Base-by-base conservation (phyloP, 2,329 filamentous ascomycete genomes). In the Cladophialophora exuberans region DNA sequence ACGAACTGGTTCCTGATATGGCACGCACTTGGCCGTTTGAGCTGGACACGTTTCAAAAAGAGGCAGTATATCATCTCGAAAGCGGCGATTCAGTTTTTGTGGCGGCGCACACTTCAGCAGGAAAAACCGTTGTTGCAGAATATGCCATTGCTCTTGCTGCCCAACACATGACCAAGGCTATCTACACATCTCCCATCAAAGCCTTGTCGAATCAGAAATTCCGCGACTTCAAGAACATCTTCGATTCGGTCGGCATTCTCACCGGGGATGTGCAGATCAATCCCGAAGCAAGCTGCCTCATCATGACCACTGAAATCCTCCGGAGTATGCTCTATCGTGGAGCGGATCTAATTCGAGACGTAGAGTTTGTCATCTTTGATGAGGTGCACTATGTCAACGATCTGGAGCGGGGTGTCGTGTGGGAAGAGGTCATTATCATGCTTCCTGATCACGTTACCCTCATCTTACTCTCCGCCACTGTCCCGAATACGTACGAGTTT, bases 381-480 rank as follows among this genome's bases (percentile, higher is more conserved):
- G 94, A 99, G 72, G 94, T 99, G 1, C 94, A 99, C 73, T 99
- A 99, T 69, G 93, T 99, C 62, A 99, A 97, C 68, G 94, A 99
- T 70, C 82, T 88, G 22, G 94, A 97, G 71, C 84, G 94, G 73
- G 94, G 94, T 67, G 94, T 99, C 4, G 94, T 99, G 0, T 99
- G 94, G 94, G 94, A 99, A 72, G 94, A 99, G 73, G 94, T 99
- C 66, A 99, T 99, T 67, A 99, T 99, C 67, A 97, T 99, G 94
- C 80, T 99, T 52, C 94, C 94, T 0, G 92, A 96, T 69, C 94
- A 99, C 73, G 90, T 99, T 33, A 96, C 94, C 1, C 81, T 99
- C 18, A 99, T 99, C 63, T 78, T 97, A 1, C 81, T 99, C 2
- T 99, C 94, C 3, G 94, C 94, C 0, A 99, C 94, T 1, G 94